Evolutionary conservation across 352 stramenopile species (phyloP).

Genomic region (Thraustotheca clavata): DNA sequence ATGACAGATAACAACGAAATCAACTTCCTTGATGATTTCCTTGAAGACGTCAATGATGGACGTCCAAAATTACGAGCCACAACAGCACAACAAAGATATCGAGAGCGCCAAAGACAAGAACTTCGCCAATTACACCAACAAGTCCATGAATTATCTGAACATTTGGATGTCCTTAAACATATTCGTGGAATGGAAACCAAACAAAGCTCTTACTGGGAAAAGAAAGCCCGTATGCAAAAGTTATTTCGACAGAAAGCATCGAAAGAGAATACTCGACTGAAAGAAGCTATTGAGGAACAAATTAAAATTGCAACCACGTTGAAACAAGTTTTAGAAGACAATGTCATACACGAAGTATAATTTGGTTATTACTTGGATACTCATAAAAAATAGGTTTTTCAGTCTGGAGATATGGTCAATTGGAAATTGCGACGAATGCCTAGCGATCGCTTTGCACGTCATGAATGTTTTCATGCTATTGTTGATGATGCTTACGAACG

Average conservation of each 20-base stretch:
- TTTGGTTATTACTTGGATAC: not conserved
- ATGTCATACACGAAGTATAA: too few species aligned
- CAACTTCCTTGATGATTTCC: too few species aligned
- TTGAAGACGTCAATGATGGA: too few species aligned
- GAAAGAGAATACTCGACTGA: not conserved
- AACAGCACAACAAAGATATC: not conserved
- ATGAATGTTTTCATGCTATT: not conserved
- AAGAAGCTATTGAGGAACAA: not conserved
- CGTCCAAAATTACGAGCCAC: too few species aligned
- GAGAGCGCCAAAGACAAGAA: not conserved
- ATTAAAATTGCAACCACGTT: not conserved
- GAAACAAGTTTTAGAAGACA: not conserved
- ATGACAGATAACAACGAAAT: too few species aligned
- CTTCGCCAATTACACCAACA: not conserved
- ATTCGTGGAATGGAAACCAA: not conserved
- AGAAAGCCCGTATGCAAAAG: not conserved
- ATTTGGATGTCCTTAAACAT: not conserved
- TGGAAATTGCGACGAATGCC: constrained; percentile 3
- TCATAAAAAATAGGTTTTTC: not conserved
- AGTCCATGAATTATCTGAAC: not conserved
- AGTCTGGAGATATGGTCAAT: not conserved
- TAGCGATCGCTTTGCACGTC: not conserved
- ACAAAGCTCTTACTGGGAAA: constrained; percentile 1
- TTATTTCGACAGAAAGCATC: not conserved
- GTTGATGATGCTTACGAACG: not conserved